Base-by-base conservation (phyloP, 2,329 filamentous ascomycete genomes). In the Botryotinia narcissicola region DNA sequence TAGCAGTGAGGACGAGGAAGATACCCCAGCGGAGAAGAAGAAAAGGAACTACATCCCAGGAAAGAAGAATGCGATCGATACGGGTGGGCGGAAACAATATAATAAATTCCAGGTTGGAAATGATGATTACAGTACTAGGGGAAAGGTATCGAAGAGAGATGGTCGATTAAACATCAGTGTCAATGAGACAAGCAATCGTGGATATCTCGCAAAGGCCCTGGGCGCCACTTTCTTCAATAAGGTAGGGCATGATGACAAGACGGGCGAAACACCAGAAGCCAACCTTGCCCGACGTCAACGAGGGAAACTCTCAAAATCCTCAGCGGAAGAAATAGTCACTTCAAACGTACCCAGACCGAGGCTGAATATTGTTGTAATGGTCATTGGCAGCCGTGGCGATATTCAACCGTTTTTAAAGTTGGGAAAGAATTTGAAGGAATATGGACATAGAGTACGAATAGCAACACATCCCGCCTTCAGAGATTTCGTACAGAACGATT, bases 281-380 rank as follows among this genome's bases (percentile, higher is more conserved):
- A 42, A 67, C 16, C 62, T 48, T 40, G 32, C 32, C 5, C n/a
- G 44, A 46, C 57, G 48, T 42, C 64, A 66, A 40, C 37, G 78
- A 76, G 54, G 80, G 81, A 18, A 81, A 81, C 37, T 79, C 77
- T 40, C 37, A 20, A 12, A 80, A 81, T 1, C 78, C 81, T 32
- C 48, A 57, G 76, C 76, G 44, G 75, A 75, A 48, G 64, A 72
- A 25, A 77, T 73, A 3, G 70, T 77, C 32, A 73, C 75, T 2
- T 67, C 71, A 18, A 40, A 57, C 44, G 32, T 25, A n/a, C 62
- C 71, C 44, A 67, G 51, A 25, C 79, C 79, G 37, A 76, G 61
- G 54, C 48, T 96, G 64, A 95, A 94, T 80, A 92, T 96, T 71
- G 92, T 94, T 42, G 91, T 95, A 78, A 94, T 94, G 88, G 91